These are phyloP conservation scores for Breviolum minutum DNA, from an alignment of 73 alveolate genomes.

Conservation along the genomic window DNA sequence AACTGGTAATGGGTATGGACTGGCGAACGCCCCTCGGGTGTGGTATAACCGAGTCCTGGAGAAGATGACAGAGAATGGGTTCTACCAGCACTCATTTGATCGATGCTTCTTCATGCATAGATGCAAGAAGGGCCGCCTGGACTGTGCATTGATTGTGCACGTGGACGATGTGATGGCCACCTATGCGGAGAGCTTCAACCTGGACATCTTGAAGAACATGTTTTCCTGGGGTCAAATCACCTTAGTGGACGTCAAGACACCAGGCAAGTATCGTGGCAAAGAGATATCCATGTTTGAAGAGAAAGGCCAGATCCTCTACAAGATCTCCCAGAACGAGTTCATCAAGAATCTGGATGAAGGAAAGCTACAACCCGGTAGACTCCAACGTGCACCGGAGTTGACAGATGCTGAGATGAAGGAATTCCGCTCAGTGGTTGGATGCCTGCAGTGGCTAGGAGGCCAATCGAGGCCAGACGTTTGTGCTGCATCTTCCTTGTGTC, in stretches of 20 bases:
- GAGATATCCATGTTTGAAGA: background rate
- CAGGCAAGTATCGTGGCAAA: background rate
- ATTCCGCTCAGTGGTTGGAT: background rate
- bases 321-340: background rate
- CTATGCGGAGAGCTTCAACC: background rate
- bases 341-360: background rate
- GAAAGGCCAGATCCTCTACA: background rate
- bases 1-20: background rate
- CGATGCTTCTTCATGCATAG: background rate
- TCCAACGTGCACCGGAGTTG: background rate
- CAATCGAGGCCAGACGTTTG: background rate
- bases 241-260: background rate
- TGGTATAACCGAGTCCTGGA: background rate
- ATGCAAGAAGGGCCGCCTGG: background rate
- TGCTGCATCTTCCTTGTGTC: background rate
- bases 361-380: background rate
- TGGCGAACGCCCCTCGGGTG: conserved; percentile 7
- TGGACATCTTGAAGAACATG: background rate
- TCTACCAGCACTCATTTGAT: background rate
- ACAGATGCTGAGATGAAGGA: background rate
- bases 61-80: background rate
- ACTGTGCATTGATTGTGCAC: background rate
- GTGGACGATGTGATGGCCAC: background rate
- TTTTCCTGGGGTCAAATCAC: background rate
- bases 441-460: background rate